These are phyloP conservation scores for Pseudogymnoascus sp. DNA, from an alignment of 2,329 filamentous ascomycete genomes.

Conservation along the genomic window DNA sequence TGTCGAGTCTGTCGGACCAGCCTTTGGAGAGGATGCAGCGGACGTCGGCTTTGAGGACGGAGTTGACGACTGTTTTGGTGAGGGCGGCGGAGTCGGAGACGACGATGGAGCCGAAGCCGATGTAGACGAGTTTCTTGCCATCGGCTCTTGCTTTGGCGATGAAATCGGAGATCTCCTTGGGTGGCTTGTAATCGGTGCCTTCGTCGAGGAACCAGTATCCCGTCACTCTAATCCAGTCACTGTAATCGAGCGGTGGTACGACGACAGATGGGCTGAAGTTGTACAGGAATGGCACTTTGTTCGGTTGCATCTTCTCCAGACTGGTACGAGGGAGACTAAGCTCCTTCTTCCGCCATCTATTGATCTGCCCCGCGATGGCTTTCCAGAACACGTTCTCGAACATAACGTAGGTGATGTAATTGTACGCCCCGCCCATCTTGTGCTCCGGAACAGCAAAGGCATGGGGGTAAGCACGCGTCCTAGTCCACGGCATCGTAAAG, in stretches of 20 bases:
- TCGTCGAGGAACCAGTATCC: slow-evolving; percentile 98
- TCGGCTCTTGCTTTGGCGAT: slow-evolving; percentile 76
- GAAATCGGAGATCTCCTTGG: slow-evolving; percentile 67
- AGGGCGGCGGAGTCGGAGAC: slow-evolving; percentile 82
- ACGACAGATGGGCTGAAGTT: slow-evolving; percentile 94
- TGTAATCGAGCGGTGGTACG: slow-evolving; percentile 88
- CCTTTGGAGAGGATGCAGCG: slow-evolving; percentile 93
- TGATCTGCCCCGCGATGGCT: slow-evolving; percentile 82
- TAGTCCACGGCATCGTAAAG: slow-evolving; percentile 98
- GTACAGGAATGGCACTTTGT: slow-evolving; percentile 97
- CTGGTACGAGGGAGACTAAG: slow-evolving; percentile 73
- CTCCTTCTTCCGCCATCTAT: slow-evolving; percentile 79
- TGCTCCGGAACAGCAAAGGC: slow-evolving; percentile 88
- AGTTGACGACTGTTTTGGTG: slow-evolving; percentile 87
- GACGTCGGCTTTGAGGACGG: slow-evolving; percentile 83
- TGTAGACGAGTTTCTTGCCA: slow-evolving; percentile 86
- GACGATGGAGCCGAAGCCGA: slow-evolving; percentile 94
- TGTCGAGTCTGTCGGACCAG: slow-evolving; percentile 79
- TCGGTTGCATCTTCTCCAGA: slow-evolving; percentile 85
- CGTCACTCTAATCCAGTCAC: slow-evolving; percentile 94
- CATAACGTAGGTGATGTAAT: slow-evolving; percentile 90
- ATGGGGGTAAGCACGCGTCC: slow-evolving; percentile 90
- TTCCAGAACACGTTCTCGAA: slow-evolving; percentile 98
- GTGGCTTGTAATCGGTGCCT: slow-evolving; percentile 59
- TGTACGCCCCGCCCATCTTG: slow-evolving; percentile 93